phyloP scores from a whole-genome alignment of 495 filamentous ascomycete genomes.

The Articulospora tetracladia region DNA sequence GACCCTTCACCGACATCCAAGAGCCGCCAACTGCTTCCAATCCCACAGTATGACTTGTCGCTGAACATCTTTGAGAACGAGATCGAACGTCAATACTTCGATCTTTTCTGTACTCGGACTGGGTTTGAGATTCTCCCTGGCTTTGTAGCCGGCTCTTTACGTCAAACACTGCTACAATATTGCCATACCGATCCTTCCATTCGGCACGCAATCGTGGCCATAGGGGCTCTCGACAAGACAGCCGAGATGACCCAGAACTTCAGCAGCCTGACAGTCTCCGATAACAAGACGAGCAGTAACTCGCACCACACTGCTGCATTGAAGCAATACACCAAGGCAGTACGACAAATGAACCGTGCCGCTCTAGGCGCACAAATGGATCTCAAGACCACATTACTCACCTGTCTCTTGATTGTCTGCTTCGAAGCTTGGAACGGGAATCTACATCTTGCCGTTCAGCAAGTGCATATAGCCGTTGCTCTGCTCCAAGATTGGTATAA shows the following conservation, averaged over 20 bases:
- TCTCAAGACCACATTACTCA: background rate
- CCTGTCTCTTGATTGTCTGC: constrained; percentile 6
- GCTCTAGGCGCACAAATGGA: background rate
- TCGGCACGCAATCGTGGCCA: constrained; percentile 57
- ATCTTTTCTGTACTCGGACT: constrained; percentile 4
- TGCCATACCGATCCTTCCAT: constrained; percentile 54
- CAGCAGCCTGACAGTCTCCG: background rate
- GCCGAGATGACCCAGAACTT: background rate
- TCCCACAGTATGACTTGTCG: background rate
- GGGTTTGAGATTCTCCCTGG: background rate
- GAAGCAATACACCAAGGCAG: constrained; percentile 9
- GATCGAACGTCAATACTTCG: background rate
- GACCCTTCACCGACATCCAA: background rate
- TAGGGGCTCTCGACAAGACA: constrained; percentile 57
- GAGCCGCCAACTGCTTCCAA: background rate
- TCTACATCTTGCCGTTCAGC: constrained; percentile 1
- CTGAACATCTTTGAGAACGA: background rate
- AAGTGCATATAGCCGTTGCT: constrained; percentile 12
- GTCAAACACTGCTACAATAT: constrained; percentile 47
- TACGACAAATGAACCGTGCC: background rate
- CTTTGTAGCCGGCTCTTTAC: background rate
- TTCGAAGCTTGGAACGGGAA: constrained; percentile 9
- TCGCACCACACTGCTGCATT: constrained; percentile 8
- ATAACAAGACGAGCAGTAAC: background rate
- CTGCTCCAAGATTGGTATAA: constrained; percentile 19